phyloP scores from a whole-genome alignment of 805 yeast species.

The Candida multigemmis region DNA sequence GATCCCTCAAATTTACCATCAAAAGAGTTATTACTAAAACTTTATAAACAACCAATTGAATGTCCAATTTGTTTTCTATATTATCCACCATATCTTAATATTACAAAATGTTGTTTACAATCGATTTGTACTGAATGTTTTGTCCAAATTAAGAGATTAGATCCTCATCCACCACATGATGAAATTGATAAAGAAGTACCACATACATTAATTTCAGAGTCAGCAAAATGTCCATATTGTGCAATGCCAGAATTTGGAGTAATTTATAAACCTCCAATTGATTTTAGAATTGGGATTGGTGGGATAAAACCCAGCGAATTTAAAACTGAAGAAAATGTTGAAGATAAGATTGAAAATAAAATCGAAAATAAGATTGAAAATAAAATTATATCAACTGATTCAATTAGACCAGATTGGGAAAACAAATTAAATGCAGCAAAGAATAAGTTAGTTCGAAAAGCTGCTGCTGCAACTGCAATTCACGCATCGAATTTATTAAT shows the following conservation, averaged over 20 bases:
- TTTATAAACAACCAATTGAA: slow-evolving; percentile 66
- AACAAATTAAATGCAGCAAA: slow-evolving; percentile 62
- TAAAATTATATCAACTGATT: slow-evolving; percentile 74
- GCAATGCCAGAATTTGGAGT: slow-evolving; percentile 83
- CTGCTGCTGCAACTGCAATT: slow-evolving; percentile 91
- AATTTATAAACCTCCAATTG: slow-evolving; percentile 57
- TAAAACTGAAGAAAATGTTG: not conserved
- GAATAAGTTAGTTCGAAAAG: slow-evolving; percentile 67
- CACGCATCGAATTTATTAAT: slow-evolving; percentile 78
- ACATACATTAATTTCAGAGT: slow-evolving; percentile 69
- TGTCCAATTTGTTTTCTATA: slow-evolving; percentile 93
- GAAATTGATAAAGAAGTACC: slow-evolving; percentile 29
- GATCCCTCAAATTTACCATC: slow-evolving; percentile 18
- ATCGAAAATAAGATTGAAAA: slow-evolving; percentile 28
- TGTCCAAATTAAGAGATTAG: slow-evolving; percentile 85
- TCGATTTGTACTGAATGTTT: slow-evolving; percentile 95
- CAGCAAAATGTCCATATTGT: slow-evolving; percentile 90
- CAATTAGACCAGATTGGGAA: slow-evolving; percentile 92
- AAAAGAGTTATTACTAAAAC: slow-evolving; percentile 38
- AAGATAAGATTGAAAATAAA: not conserved
- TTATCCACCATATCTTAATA: slow-evolving; percentile 71
- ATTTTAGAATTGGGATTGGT: slow-evolving; percentile 46
- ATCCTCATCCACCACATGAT: slow-evolving; percentile 91
- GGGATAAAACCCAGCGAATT: slow-evolving; percentile 42
- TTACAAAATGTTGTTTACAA: slow-evolving; percentile 83